Evolutionary conservation across 768 basidiomycete genomes (phyloP).

Genomic region (Boletellus sp.): DNA sequence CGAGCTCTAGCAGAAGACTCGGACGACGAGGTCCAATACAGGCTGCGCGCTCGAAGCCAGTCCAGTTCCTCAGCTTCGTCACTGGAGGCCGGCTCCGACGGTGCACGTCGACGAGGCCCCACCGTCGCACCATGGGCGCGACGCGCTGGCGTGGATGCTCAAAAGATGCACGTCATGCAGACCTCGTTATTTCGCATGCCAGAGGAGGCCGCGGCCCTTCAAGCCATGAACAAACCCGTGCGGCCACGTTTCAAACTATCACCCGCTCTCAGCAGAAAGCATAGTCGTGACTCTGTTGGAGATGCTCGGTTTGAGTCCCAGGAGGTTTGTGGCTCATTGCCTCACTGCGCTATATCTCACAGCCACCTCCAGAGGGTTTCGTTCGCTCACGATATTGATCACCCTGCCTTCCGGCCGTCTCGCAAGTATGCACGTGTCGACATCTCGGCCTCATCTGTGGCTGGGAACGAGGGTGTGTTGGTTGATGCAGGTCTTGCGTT

Average conservation of each 20-base stretch:
- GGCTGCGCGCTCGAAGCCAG: slow-evolving; percentile 34
- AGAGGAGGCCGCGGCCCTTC: slow-evolving; percentile 66
- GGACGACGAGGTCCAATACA: slow-evolving; percentile 50
- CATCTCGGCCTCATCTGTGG: slow-evolving; percentile 59
- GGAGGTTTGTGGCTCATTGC: slow-evolving; percentile 44
- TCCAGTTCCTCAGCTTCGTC: slow-evolving; percentile 30
- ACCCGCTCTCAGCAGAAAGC: slow-evolving; percentile 55
- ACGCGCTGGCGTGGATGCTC: slow-evolving; percentile 73
- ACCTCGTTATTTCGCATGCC: slow-evolving; percentile 77
- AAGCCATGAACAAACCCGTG: slow-evolving; percentile 45
- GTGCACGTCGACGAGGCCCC: slow-evolving; percentile 32
- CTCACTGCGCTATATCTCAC: neutral
- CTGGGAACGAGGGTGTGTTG: slow-evolving; percentile 59
- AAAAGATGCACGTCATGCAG: slow-evolving; percentile 93
- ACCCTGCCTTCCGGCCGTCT: slow-evolving; percentile 65
- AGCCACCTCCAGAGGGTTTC: slow-evolving; percentile 57
- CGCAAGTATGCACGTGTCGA: slow-evolving; percentile 79
- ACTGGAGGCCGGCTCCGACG: slow-evolving; percentile 19
- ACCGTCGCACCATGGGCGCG: slow-evolving; percentile 69
- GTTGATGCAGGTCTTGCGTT: slow-evolving; percentile 82
- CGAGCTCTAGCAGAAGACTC: slow-evolving; percentile 51
- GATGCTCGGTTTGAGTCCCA: slow-evolving; percentile 61
- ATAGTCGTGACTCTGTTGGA: slow-evolving; percentile 75
- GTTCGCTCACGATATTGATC: slow-evolving; percentile 70
- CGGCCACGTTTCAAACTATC: slow-evolving; percentile 35